phyloP scores from a whole-genome alignment of 2,329 filamentous ascomycete species.

The Biscogniauxia mediterranea region DNA sequence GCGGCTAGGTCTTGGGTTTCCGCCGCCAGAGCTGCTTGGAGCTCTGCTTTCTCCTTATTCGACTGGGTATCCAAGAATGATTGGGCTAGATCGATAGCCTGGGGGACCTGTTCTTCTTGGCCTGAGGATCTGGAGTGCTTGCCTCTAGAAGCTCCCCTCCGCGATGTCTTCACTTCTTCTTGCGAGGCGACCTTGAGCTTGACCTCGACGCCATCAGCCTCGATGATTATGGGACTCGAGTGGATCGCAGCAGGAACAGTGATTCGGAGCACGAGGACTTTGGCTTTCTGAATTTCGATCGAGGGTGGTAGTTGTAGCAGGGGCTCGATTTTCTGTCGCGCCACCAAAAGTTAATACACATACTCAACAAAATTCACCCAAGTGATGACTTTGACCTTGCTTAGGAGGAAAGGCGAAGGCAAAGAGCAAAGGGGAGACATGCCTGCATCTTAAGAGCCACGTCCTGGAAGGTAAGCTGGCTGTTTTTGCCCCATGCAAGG shows the following conservation, averaged over 20 bases:
- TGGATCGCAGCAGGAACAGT: conserved; percentile 88
- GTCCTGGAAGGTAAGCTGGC: conserved; percentile 81
- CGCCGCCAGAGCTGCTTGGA: conserved; percentile 66
- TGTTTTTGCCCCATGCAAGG: conserved; percentile 77
- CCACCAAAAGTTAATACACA: conserved; percentile 23
- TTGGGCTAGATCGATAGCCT: conserved; percentile 69
- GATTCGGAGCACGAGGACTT: conserved; percentile 72
- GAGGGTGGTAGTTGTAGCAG: conserved; percentile 72
- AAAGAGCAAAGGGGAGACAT: conserved; percentile 28
- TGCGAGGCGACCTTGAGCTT: conserved; percentile 55
- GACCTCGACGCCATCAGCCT: conserved; percentile 78
- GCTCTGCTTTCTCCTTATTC: conserved; percentile 59
- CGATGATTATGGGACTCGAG: conserved; percentile 76
- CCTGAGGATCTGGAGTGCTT: conserved; percentile 29
- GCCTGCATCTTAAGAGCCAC: conserved; percentile 79
- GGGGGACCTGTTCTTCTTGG: conserved; percentile 53
- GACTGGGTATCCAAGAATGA: conserved; percentile 76
- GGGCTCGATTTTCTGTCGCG: conserved; percentile 70
- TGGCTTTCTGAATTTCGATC: conserved; percentile 70
- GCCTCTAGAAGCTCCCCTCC: conserved; percentile 22
- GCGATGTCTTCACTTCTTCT: conserved; percentile 33
- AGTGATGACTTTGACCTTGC: neutral
- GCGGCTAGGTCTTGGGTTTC: conserved; percentile 62
- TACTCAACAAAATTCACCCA: conserved; percentile 1
- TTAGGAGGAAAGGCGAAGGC: neutral